Evolutionary conservation across 768 basidiomycete species (phyloP).

Genomic region (Xerocomellus chrysenteron): DNA sequence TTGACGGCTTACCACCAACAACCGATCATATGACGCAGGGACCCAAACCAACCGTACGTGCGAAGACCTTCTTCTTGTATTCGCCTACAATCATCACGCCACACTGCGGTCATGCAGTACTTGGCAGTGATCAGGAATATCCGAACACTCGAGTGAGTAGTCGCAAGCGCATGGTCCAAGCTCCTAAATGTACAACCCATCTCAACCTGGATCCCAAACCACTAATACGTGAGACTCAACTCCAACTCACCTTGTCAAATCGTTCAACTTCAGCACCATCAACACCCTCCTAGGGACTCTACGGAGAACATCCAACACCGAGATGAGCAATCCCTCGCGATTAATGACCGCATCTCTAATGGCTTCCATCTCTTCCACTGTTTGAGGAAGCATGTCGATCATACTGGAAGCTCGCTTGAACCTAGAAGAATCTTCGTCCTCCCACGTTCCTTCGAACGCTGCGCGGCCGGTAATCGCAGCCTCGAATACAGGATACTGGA

Average conservation of each 20-base stretch:
- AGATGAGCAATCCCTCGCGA: slow-evolving; percentile 77
- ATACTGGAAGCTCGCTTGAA: slow-evolving; percentile 71
- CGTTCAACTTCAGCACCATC: slow-evolving; percentile 86
- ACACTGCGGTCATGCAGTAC: slow-evolving; percentile 79
- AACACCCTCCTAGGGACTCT: slow-evolving; percentile 80
- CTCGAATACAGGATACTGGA: slow-evolving; percentile 90
- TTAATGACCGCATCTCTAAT: slow-evolving; percentile 82
- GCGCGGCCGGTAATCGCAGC: slow-evolving; percentile 88
- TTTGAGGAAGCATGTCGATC: slow-evolving; percentile 72
- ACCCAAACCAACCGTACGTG: slow-evolving; percentile 38
- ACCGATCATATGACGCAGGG: slow-evolving; percentile 58
- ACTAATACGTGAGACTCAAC: background rate
- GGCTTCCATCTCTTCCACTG: slow-evolving; percentile 73
- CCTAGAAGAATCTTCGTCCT: slow-evolving; percentile 34
- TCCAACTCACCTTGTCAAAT: slow-evolving; percentile 63
- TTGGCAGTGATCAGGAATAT: slow-evolving; percentile 91
- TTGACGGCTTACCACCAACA: slow-evolving; percentile 67
- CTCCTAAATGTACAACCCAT: slow-evolving; percentile 44
- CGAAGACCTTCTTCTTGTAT: slow-evolving; percentile 54
- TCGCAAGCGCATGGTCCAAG: slow-evolving; percentile 81
- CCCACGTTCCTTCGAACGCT: slow-evolving; percentile 63
- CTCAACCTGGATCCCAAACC: background rate
- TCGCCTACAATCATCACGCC: slow-evolving; percentile 62
- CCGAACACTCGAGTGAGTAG: slow-evolving; percentile 83
- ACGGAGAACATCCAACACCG: slow-evolving; percentile 85